Evolutionary conservation across 768 basidiomycete genomes (phyloP), one percentile per base, ranked within the genome.

Genomic region (Rhodotorula diobovata): DNA sequence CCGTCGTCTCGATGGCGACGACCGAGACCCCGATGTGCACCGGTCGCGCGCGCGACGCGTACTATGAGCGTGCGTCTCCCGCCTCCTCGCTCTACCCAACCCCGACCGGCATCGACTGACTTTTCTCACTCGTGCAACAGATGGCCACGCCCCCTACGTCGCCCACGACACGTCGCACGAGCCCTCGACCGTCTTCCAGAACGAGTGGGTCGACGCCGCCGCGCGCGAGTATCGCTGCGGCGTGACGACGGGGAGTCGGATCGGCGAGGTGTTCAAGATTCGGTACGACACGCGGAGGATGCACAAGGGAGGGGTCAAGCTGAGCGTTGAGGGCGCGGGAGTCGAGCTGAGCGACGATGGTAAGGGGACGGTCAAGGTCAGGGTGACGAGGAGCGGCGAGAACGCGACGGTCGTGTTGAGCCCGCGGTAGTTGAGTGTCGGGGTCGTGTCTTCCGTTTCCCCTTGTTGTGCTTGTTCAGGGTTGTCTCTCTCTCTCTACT

Each of bases 201-300:
- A 56, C 21, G 72, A 73, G 43, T 23, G 50, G 12, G 68, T 73
- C 39, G 64, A 56, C 25, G 48, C 60, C 18, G 69, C 66, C 9
- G 12, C 61, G 18, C 67, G 66, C 56, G 67, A 70, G 35, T 74
- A 72, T 61, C 61, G 65, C 45, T 64, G 63, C 67, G 51, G n/a
- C 9, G 48, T 63, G 59, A 72, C 62, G 53, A 74, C 70, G 6
- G 70, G 67, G 7, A 15, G 30, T 21, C 25, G 54, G 25, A 35
- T 41, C 8, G 67, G 61, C 37, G 61, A 66, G 37, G 14, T 39
- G 23, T 76, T 76, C 46, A 64, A 74, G 32, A 54, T 76, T 10
- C 56, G 46, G 18, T 76, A 76, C 68, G 75, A 76, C 64, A 32
- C 34, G 32, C 65, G 63, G 57, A 28, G 63, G 34, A 76, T 76